Evolutionary conservation across 2,329 filamentous ascomycete genomes (phyloP).

Genomic region (Macrophomina pseudophaseolina): DNA sequence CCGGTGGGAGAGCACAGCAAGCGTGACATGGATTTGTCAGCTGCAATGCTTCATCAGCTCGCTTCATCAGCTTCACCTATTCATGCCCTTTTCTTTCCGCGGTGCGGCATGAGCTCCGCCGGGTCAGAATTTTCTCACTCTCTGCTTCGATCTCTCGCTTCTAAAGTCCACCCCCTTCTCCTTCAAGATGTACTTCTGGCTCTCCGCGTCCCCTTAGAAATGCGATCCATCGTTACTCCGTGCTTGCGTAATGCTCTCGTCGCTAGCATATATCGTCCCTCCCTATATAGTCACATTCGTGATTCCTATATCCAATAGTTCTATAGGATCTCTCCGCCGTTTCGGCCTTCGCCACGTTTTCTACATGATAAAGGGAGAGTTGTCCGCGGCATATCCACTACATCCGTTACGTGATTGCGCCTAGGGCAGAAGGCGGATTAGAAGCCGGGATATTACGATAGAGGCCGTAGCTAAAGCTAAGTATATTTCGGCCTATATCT

Average conservation of each 20-base stretch:
- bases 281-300: not conserved
- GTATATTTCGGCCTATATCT: too few relatives aligned
- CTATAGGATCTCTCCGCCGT: not conserved
- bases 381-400: too few relatives aligned
- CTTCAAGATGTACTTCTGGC: conserved; percentile 7
- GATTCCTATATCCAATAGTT: not conserved
- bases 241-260: not conserved
- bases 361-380: not conserved
- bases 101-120: not conserved
- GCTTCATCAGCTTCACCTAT: too few relatives aligned
- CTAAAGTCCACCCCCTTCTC: not conserved
- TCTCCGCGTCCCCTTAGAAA: not conserved
- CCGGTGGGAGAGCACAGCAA: too few relatives aligned
- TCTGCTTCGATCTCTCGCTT: not conserved
- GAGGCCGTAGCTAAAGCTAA: too few relatives aligned
- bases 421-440: too few relatives aligned
- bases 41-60: too few relatives aligned
- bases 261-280: not conserved
- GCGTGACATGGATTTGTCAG: too few relatives aligned
- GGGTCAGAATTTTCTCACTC: not conserved
- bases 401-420: too few relatives aligned
- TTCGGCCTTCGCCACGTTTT: conserved; percentile 1
- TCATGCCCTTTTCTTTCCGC: too few relatives aligned
- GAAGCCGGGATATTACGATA: too few relatives aligned
- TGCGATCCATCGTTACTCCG: not conserved